Percentiles rank a stretch among this genome's conserved stretches.
These are phyloP conservation scores for Onygena corvina DNA, from an alignment of 2,329 filamentous ascomycete species.

Conservation along the genomic window DNA sequence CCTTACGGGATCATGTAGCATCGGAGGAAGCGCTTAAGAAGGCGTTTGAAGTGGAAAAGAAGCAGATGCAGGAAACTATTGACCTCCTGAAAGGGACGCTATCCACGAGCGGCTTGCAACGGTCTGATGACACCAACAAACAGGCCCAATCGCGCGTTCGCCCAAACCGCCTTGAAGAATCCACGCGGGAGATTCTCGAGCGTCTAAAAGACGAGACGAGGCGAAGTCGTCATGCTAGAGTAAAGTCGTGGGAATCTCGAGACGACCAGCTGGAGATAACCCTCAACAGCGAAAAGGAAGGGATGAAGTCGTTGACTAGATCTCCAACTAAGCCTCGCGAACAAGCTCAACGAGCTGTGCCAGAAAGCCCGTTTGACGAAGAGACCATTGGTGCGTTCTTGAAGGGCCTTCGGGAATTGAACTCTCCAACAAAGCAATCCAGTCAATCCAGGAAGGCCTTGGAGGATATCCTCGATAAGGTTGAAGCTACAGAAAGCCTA, in stretches of 20 bases:
- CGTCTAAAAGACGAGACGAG: not conserved
- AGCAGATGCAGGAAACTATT: slow-evolving; percentile 30
- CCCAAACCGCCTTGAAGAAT: not conserved
- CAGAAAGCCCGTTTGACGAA: not conserved
- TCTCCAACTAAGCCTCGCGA: not conserved
- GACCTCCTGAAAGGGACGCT: slow-evolving; percentile 26
- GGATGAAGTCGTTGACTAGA: not conserved
- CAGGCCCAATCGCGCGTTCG: not conserved
- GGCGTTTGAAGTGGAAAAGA: slow-evolving; percentile 28
- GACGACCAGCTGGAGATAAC: not conserved
- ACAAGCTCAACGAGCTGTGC: not conserved
- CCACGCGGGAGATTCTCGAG: not conserved
- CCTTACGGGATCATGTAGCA: slow-evolving; percentile 27
- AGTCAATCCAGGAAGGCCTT: not conserved
- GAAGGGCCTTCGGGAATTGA: not conserved
- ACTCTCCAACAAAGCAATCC: not conserved
- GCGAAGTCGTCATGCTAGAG: not conserved
- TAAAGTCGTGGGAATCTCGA: not conserved
- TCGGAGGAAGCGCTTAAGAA: slow-evolving; percentile 27
- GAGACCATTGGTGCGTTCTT: not conserved
- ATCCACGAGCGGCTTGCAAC: slow-evolving; percentile 18
- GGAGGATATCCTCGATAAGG: not conserved
- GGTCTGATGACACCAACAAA: not conserved
- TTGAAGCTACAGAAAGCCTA: not conserved
- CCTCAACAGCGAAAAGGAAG: not conserved